phyloP scores from a whole-genome alignment of 768 basidiomycete genomes.

The Macrocybe gigantea region DNA sequence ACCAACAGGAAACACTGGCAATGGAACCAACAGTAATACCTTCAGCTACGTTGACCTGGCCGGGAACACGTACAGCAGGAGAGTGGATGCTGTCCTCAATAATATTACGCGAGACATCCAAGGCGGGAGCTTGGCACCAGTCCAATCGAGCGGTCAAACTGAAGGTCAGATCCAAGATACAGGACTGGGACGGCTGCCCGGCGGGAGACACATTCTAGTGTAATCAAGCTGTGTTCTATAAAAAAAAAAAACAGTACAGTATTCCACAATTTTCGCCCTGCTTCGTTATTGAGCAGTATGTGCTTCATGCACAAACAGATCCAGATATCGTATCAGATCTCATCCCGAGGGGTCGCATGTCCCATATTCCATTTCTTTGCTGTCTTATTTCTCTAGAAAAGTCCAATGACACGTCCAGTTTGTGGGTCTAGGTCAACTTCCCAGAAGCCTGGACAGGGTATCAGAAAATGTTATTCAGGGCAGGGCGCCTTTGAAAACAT shows the following conservation, averaged over 20 bases:
- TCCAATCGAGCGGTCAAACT: too few relatives aligned
- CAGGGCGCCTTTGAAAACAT: conserved; percentile 6
- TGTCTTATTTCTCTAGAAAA: conserved; percentile 51
- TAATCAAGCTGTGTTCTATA: too few relatives aligned
- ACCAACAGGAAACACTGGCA: conserved; percentile 44
- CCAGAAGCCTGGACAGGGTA: conserved; percentile 65
- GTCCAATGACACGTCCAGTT: conserved; percentile 76
- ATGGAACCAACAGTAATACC: conserved; percentile 66
- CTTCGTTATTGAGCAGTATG: too few relatives aligned
- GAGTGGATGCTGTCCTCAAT: conserved; percentile 56
- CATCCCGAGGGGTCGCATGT: too few relatives aligned
- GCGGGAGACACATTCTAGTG: too few relatives aligned
- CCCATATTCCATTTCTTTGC: too few relatives aligned
- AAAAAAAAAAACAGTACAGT: too few relatives aligned
- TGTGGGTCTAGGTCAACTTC: conserved; percentile 79
- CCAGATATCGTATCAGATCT: too few relatives aligned
- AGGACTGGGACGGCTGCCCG: too few relatives aligned
- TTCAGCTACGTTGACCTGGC: conserved; percentile 53
- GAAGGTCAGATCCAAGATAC: too few relatives aligned
- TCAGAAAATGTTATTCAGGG: conserved; percentile 6
- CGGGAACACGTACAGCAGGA: conserved; percentile 58
- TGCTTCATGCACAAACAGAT: too few relatives aligned
- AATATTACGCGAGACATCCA: conserved; percentile 56
- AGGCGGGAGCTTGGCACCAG: conserved; percentile 39
- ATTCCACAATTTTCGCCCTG: too few relatives aligned